Base-by-base conservation (phyloP, 805 yeast genomes). In the Groenewaldozyma tartarivorans region DNA sequence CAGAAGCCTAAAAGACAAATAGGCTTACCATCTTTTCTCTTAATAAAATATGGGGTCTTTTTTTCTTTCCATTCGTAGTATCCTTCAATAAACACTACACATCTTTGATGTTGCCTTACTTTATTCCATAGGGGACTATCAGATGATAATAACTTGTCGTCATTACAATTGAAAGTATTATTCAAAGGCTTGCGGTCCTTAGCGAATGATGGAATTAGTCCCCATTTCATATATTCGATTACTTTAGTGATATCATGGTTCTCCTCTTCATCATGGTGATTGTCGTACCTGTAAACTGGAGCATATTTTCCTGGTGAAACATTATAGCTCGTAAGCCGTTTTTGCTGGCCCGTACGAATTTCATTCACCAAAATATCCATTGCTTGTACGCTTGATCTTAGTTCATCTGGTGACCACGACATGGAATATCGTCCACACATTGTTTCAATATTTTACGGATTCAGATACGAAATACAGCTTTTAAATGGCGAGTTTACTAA, bases 81-180 rank as follows among this genome's bases (percentile, higher is more conserved):
- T 0, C 96, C 96, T 51, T 74, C 72, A 31, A 83, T 70, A 0
- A 94, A 90, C 0, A 86, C 74, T 1, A 80, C 77, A 56, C 95
- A 87, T 30, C 95, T 63, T 4, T 64, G 62, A 5, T 60, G 60
- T 19, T 67, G 60, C 29, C 68, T 61, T 4, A 74, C 65, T 1
- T 64, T 46, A 4, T 64, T 64, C 95, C 95, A 87, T 32, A 80
- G 58, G 18, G 68, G 62, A 33, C 69, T 67, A 7, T 27, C 27
- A 1, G 62, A 58, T 3, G 68, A 65, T 0, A 52, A 50, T 7
- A 86, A 51, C 4, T 79, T 71, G 47, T 86, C 95, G 27, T 63
- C 62, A 17, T 92, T 63, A 20, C 94, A 86, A 62, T 87, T 87
- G 66, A 87, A 81, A 11, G 55, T 52, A 2, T 49, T 41, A 22